Evolutionary conservation across 2,329 filamentous ascomycete species (phyloP), one percentile per base, ranked within the genome.

Genomic region (Aspergillus calidoustus): DNA sequence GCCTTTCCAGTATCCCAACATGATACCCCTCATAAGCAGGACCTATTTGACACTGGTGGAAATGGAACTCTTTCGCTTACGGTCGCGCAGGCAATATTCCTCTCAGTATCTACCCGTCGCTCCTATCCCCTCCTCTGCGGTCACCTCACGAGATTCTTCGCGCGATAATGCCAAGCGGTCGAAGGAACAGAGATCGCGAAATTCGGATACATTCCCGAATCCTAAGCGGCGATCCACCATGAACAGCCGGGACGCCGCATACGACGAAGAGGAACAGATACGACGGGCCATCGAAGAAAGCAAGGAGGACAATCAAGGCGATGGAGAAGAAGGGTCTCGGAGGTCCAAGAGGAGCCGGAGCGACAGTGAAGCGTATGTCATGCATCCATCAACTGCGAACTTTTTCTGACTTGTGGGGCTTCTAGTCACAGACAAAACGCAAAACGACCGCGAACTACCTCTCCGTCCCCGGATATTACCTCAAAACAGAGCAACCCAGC

Each of bases 211-310:
- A 49, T 77, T 78, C 48, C 84, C 87, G 57, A 84, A 86, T 56
- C 88, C 89, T 43, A 98, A 97, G 76, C 87, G 95, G 62, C 87
- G 95, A 30, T 97, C 93, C 22, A 99, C 95, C 7, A 97, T 98
- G 92, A 97, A 98, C 74, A 99, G 95, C 75, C 88, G 94, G 64
- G 91, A 93, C 76, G 93, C 94, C 47, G 94, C 93, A 23, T 98
- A 98, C 70, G 93, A 98, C 67, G 95, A 99, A 77, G 93, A 96
- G 69, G 92, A 96, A 75, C 89, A 93, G 71, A 78, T 99, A 44
- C 87, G 93, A 58, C 87, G 91, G 68, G 95, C 94, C 31, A 93
- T 99, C 69, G 94, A 98, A 76, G 93, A 96, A 64, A 99, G 95
- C 81, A 97, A 93, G 79, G 89, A 91, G 72, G 92, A 96, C 48